Evolutionary conservation across 352 stramenopile genomes (phyloP).

Genomic region (Pythium utonaiense): DNA sequence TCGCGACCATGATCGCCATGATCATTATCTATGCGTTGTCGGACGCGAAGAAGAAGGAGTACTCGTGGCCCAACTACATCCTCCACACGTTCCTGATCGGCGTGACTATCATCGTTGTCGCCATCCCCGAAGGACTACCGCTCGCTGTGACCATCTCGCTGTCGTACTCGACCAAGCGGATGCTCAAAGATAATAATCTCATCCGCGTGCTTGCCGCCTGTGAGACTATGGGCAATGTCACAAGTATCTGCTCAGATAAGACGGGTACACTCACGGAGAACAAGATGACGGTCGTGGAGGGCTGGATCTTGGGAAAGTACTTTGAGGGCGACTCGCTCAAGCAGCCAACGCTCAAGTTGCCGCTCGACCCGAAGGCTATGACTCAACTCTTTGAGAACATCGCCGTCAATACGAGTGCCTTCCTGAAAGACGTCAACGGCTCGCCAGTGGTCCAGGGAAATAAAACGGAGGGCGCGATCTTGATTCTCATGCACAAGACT

Average conservation of each 20-base stretch:
- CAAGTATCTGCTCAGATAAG: conserved; percentile 97
- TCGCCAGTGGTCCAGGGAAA: conserved; percentile 56
- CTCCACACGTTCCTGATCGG: conserved; percentile 94
- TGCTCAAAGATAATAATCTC: conserved; percentile 98
- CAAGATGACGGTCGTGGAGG: conserved; percentile 96
- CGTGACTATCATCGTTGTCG: conserved; percentile 94
- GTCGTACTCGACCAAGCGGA: conserved; percentile 96
- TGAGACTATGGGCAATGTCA: conserved; percentile 98
- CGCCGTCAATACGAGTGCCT: conserved; percentile 72
- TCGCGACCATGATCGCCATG: conserved; percentile 85
- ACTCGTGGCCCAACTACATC: conserved; percentile 75
- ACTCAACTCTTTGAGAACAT: conserved; percentile 50
- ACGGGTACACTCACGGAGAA: conserved; percentile 97
- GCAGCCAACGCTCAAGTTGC: conserved; percentile 28
- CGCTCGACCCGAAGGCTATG: conserved; percentile 37
- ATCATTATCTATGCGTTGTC: conserved; percentile 79
- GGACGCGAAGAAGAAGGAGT: conserved; percentile 52
- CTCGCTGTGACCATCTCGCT: conserved; percentile 93
- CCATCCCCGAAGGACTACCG: conserved; percentile 93
- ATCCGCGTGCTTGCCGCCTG: conserved; percentile 96
- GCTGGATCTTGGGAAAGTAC: conserved; percentile 71
- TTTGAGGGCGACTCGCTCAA: conserved; percentile 50
- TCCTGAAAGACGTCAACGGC: conserved; percentile 50
- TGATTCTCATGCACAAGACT: conserved; percentile 63
- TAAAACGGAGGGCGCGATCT: conserved; percentile 81